Evolutionary conservation across 805 yeast genomes (phyloP).

Genomic region (Kluyveromyces wickerhamii): DNA sequence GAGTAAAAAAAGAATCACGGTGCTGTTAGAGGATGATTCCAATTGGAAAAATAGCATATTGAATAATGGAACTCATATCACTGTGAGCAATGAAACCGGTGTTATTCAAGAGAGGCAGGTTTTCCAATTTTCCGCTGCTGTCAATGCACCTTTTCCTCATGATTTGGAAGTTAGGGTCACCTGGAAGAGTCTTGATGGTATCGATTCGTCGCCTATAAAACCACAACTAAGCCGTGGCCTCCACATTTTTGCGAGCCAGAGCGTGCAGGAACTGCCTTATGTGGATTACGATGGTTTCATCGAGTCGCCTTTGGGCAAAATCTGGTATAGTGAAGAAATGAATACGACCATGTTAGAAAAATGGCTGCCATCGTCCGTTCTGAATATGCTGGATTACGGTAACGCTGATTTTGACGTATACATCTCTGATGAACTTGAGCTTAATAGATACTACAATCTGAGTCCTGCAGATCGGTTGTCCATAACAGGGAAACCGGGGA

Average conservation of each 20-base stretch:
- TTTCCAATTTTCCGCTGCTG: conserved; percentile 7
- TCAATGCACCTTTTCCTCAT: not conserved
- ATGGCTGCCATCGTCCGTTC: conserved; percentile 2
- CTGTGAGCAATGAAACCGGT: conserved; percentile 6
- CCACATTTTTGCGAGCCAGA: conserved; percentile 12
- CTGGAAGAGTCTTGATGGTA: conserved; percentile 9
- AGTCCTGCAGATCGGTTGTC: conserved; percentile 4
- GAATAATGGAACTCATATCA: not conserved
- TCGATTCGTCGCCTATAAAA: conserved; percentile 7
- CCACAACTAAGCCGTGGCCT: conserved; percentile 14
- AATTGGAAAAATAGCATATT: not conserved
- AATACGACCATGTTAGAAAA: not conserved
- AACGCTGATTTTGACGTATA: conserved; percentile 14
- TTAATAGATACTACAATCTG: conserved; percentile 17
- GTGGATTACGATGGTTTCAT: conserved; percentile 1
- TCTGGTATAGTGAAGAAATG: conserved; percentile 10
- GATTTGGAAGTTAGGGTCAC: conserved; percentile 9
- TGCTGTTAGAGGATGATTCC: not conserved
- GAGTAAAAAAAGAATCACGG: conserved; percentile 3
- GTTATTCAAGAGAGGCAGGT: conserved; percentile 15
- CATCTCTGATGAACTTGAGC: conserved; percentile 6
- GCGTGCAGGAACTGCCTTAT: not conserved
- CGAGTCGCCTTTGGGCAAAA: conserved; percentile 1
- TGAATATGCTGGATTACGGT: conserved; percentile 5
- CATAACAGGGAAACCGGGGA: conserved; percentile 2